Evolutionary conservation across 1,284 basidiomycete genomes (phyloP), one percentile per base, ranked within the genome.

Genomic region (Microbotryum lychnidis-dioicae): DNA sequence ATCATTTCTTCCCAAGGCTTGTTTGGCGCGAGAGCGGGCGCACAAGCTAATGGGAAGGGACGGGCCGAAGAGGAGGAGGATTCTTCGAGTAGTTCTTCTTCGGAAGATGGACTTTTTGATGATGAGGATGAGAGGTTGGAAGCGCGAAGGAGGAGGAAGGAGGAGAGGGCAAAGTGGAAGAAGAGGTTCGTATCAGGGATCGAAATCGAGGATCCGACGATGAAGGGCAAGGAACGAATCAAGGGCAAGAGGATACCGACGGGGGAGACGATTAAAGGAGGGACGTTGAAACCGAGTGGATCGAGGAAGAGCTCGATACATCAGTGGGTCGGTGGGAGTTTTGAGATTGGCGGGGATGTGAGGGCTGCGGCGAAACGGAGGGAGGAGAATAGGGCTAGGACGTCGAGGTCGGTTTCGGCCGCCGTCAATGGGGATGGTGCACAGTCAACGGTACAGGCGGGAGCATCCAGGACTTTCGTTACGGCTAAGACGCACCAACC

Each of bases 321-420:
- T 29, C 50, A 59, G 10, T 68, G 66, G 66, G 45, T 48, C 0
- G 66, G 66, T 0, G 50, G 53, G 18, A 60, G 54, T 18, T 68
- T 66, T 37, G 66, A 66, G 46, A 57, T 68, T 23, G 66, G 66
- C 1, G 66, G 60, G 1, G 66, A 68, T 21, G 37, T 66, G 1
- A 58, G 60, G 14, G 66, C 63, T 0, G 59, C 59, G 21, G 58
- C 58, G n/a, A 25, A 37, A 27, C 23, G 65, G 45, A 33, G 65
- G 10, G 54, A 64, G 16, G 56, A 58, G 23, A 18, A 50, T 18
- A 6, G 49, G 31, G n/a, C 33, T 4, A 49, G 58, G 49, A 57
- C 31, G 9, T 31, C 44, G 33, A 61, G 48, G 33, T 46, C 56
- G 27, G 52, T 54, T 14, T 21, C 50, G 54, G 37, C 37, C 37